Conservation (phyloP, 139 green algal species). For the Coelastrella sp. region DNA sequence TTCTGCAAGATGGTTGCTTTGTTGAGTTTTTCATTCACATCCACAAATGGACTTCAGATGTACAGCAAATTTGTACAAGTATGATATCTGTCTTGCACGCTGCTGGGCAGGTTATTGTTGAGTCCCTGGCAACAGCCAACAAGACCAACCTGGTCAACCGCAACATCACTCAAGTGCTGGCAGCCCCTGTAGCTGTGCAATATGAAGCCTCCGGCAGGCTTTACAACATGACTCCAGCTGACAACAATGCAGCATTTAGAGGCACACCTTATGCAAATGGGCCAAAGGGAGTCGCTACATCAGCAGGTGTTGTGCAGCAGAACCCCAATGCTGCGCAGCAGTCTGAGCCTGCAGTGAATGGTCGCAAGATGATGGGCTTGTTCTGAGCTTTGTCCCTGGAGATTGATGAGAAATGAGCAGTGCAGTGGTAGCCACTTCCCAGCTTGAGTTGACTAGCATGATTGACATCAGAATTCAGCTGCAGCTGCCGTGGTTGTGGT, state of each 20-base stretch:
- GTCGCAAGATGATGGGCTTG: no score
- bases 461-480: no score
- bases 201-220: conserved; percentile 12
- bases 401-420: no score
- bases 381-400: no score
- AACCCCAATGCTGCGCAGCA: no score
- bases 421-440: no score
- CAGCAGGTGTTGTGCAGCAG: no score
- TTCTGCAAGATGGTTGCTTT: no score
- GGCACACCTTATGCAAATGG: background rate
- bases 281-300: background rate
- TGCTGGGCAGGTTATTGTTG: conserved; percentile 33
- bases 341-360: no score
- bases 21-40: no score
- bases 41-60: background rate
- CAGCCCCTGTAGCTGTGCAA: conserved; percentile 8
- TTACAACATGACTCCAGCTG: conserved; percentile 3
- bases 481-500: no score
- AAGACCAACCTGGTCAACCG: conserved; percentile 20
- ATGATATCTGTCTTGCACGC: background rate
- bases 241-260: background rate
- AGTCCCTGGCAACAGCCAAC: background rate
- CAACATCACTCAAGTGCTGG: conserved; percentile 3
- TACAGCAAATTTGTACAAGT: background rate
- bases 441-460: no score